Evolutionary conservation across 352 stramenopile species (phyloP).

Genomic region (Lagenidium giganteum): DNA sequence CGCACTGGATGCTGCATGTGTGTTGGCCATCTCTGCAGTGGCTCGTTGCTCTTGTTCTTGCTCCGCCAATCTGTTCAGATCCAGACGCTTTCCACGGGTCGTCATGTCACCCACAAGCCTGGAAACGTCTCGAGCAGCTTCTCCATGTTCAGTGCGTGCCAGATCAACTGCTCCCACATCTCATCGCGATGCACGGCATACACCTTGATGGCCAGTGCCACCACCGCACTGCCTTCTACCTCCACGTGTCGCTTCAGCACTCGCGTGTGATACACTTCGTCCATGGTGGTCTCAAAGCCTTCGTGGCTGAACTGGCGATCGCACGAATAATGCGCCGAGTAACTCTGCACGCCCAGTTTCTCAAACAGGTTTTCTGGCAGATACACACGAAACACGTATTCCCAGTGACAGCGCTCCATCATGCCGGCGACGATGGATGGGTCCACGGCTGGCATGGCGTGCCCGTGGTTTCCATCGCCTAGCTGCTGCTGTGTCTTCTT

Average conservation of each 20-base stretch:
- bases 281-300: slow-evolving; percentile 2
- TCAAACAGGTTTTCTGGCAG: slow-evolving; percentile 5
- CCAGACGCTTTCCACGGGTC: too few relatives aligned
- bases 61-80: too few relatives aligned
- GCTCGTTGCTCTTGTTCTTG: slow-evolving; percentile 1
- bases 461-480: too few relatives aligned
- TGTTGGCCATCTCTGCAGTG: background rate
- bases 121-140: slow-evolving; percentile 1
- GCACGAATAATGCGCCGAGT: slow-evolving; percentile 5
- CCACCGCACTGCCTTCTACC: background rate
- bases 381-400: slow-evolving; percentile 3
- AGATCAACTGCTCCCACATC: slow-evolving; percentile 6
- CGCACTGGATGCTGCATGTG: background rate
- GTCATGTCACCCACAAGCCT: slow-evolving; percentile 2
- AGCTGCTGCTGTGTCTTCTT: too few relatives aligned
- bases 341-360: slow-evolving; percentile 4
- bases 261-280: too few relatives aligned
- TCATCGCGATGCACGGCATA: background rate
- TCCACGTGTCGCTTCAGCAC: too few relatives aligned
- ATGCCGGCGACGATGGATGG: too few relatives aligned
- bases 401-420: too few relatives aligned
- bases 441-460: too few relatives aligned
- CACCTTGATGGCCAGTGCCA: background rate
- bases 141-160: slow-evolving; percentile 4
- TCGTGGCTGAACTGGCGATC: background rate